phyloP scores from a whole-genome alignment of 208 protist species.

The Crithidia brevicula region DNA sequence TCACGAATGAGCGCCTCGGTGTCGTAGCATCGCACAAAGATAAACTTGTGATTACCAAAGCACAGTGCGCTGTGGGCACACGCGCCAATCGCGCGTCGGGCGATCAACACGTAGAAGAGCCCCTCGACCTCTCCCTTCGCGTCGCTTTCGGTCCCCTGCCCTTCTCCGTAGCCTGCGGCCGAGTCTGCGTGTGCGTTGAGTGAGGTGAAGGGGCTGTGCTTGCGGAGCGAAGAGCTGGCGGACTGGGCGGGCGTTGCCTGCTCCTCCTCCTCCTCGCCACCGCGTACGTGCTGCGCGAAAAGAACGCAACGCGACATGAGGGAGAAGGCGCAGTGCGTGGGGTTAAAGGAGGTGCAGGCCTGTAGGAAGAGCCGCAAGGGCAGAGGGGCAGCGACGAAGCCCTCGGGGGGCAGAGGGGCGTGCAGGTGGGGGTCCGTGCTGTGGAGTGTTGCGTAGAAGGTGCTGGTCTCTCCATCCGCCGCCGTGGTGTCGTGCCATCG shows the following conservation, averaged over 20 bases:
- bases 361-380: slow-evolving; percentile 56
- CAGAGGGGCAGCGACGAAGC: slow-evolving; percentile 22
- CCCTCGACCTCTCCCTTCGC: not conserved
- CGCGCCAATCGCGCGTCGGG: slow-evolving; percentile 47
- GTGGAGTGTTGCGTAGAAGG: slow-evolving; percentile 1
- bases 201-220: not conserved
- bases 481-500: no score
- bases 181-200: not conserved
- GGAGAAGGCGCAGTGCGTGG: slow-evolving; percentile 64
- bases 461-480: no score
- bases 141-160: not conserved
- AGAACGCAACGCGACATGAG: slow-evolving; percentile 70
- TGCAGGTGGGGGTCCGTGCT: not conserved
- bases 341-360: slow-evolving; percentile 50
- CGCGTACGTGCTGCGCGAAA: slow-evolving; percentile 41
- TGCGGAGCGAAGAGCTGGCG: not conserved
- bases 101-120: slow-evolving; percentile 69
- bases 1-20: slow-evolving; percentile 31
- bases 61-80: slow-evolving; percentile 64
- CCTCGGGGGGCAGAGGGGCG: not conserved
- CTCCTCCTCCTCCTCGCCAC: slow-evolving; percentile 25
- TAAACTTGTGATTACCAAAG: slow-evolving; percentile 86
- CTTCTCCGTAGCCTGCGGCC: no score
- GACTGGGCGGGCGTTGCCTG: not conserved
- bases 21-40: slow-evolving; percentile 58